Evolutionary conservation across 1,284 basidiomycete species (phyloP), one percentile per base, ranked within the genome.

Genomic region (Ustanciosporium gigantosporum): DNA sequence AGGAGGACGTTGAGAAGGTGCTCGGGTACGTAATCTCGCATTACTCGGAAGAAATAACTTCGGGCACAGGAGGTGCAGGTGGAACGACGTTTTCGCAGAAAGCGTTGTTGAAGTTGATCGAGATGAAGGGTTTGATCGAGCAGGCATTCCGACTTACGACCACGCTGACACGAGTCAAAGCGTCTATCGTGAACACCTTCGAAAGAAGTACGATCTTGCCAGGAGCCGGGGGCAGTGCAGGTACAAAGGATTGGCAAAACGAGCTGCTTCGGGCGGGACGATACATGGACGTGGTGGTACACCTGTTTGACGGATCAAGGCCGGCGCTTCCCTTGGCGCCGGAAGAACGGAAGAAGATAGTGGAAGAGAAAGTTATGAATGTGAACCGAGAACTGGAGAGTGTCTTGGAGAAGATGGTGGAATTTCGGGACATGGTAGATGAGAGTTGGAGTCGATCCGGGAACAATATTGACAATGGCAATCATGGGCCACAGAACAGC

Each of bases 1-100:
- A 46, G 17, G 32, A 31, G 11, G 58, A 61, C 23, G 51, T 61
- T 23, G 14, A 41, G 20, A 40, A 44, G 16, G 44, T 61, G 24
- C 21, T 56, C 15, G 31, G 41, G 3, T 61, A 36, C 14, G 47
- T 55, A 2, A 31, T 44, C 2, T 21, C 25, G 0, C 39, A 41
- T 5, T 53, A 61, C 37, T 20, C 39, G 27, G 5, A 19, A 16
- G 46, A 55, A 16, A 22, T 43, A n/a, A 45, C 42, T 4, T 17
- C 39, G 31, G 39, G 31, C 36, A 42, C n/a, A 35, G 43, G 2
- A n/a, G 22, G 2, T 2, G n/a, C 11, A 51, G 39, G 6, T 21
- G 23, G 3, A 4, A 14, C 0, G 23, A 19, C 25, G 19, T n/a
- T n/a, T n/a, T 46, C 39, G 2, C 35, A 38, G 25, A 42, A 46